These are phyloP conservation scores for Zygosaccharomyces lentus DNA, from an alignment of 805 yeast genomes.

Conservation along the genomic window DNA sequence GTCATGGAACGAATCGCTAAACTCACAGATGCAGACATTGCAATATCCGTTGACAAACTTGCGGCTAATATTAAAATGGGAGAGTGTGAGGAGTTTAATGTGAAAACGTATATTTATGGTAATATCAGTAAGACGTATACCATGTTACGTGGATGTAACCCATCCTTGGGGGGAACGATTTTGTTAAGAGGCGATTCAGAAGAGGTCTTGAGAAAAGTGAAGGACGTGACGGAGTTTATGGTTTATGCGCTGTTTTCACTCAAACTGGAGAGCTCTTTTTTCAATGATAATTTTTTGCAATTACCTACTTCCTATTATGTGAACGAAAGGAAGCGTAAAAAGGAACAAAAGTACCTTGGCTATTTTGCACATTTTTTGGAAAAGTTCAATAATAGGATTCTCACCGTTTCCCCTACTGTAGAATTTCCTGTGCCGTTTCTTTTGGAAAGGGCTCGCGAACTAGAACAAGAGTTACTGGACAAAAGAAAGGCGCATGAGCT, in stretches of 20 bases:
- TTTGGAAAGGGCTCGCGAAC: conserved; percentile 48
- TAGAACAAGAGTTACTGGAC: conserved; percentile 41
- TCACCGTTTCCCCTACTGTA: conserved; percentile 86
- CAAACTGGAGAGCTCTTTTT: conserved; percentile 69
- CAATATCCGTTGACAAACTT: conserved; percentile 78
- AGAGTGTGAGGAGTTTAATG: conserved; percentile 65
- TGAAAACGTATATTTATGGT: conserved; percentile 57
- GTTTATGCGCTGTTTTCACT: conserved; percentile 73
- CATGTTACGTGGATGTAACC: conserved; percentile 73
- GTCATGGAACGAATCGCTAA: conserved; percentile 75
- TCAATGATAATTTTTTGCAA: conserved; percentile 64
- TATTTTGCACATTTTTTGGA: conserved; percentile 39
- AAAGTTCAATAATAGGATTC: conserved; percentile 45
- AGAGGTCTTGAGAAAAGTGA: conserved; percentile 58
- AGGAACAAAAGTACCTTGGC: conserved; percentile 21
- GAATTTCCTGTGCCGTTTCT: conserved; percentile 66
- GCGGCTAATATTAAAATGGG: conserved; percentile 73
- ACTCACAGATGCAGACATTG: conserved; percentile 78
- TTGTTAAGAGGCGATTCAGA: conserved; percentile 74
- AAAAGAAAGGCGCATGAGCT: conserved; percentile 25
- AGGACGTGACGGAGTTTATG: conserved; percentile 76
- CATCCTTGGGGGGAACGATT: conserved; percentile 77
- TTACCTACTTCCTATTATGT: conserved; percentile 40
- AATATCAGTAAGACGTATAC: conserved; percentile 63
- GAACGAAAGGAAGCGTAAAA: conserved; percentile 15